These are phyloP conservation scores for Lactuca sativa DNA, from an alignment of 129 eudicot species.

Conservation along the genomic window DNA sequence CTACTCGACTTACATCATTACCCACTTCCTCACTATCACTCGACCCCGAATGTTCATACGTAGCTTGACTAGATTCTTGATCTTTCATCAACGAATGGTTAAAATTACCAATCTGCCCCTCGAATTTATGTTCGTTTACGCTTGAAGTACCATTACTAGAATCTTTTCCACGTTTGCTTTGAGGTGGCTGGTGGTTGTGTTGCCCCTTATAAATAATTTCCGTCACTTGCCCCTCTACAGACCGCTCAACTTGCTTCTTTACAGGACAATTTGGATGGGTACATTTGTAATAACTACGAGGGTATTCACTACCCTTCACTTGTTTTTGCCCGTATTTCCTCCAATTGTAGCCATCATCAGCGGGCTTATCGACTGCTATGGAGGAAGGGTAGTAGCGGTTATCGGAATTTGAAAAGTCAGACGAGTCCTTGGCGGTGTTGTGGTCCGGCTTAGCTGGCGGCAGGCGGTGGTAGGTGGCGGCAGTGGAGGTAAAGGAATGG, in stretches of 20 bases:
- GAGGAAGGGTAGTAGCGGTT: slow-evolving; percentile 55
- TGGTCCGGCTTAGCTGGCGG: slow-evolving; percentile 38
- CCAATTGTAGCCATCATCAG: slow-evolving; percentile 92
- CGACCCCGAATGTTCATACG: slow-evolving; percentile 69
- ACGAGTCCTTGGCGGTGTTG: slow-evolving; percentile 39
- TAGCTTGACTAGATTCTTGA: slow-evolving; percentile 81
- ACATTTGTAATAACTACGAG: slow-evolving; percentile 92
- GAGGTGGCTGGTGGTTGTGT: slow-evolving; percentile 85
- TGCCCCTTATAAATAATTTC: slow-evolving; percentile 89
- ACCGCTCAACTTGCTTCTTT: slow-evolving; percentile 87
- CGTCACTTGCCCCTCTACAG: slow-evolving; percentile 79
- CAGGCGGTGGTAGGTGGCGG: slow-evolving; percentile 48
- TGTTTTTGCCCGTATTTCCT: slow-evolving; percentile 95
- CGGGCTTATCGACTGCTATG: slow-evolving; percentile 74
- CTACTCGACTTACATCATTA: slow-evolving; percentile 53
- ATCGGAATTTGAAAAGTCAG: slow-evolving; percentile 50
- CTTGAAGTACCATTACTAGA: slow-evolving; percentile 39
- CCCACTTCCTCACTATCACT: slow-evolving; percentile 87
- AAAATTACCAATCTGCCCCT: slow-evolving; percentile 36
- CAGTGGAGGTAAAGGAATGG: slow-evolving; percentile 43
- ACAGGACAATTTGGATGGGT: slow-evolving; percentile 81
- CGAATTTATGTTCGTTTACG: slow-evolving; percentile 41
- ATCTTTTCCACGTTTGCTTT: slow-evolving; percentile 67
- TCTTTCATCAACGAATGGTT: slow-evolving; percentile 43
- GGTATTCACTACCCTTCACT: slow-evolving; percentile 89